A percentile compares a stretch with the other conserved stretches of the same genome.
phyloP scores from a whole-genome alignment of 768 basidiomycete species.

The Amanita exitialis region DNA sequence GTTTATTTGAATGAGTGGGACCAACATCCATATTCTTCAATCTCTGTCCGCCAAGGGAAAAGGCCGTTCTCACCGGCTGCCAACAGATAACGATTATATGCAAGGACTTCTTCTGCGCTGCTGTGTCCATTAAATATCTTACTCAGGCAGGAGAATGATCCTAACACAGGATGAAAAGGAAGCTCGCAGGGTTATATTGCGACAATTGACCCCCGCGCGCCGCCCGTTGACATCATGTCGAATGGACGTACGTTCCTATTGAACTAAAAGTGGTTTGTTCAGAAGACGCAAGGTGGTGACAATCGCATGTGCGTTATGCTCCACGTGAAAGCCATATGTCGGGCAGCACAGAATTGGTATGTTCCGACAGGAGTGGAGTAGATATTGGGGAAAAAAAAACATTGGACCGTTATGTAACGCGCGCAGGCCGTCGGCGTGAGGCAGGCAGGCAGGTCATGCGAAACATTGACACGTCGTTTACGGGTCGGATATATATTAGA shows the following conservation, averaged over 20 bases:
- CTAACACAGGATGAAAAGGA: too few relatives aligned
- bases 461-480: neutral
- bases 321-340: too few relatives aligned
- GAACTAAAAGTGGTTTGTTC: too few relatives aligned
- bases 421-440: neutral
- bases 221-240: neutral
- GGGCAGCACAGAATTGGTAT: too few relatives aligned
- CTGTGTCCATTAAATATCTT: neutral
- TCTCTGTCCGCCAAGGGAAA: slow-evolving; percentile 2
- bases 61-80: slow-evolving; percentile 2
- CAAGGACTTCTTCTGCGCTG: neutral
- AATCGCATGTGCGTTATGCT: too few relatives aligned
- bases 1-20: slow-evolving; percentile 3
- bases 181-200: too few relatives aligned
- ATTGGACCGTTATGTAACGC: too few relatives aligned
- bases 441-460: neutral
- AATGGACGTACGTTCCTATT: too few relatives aligned
- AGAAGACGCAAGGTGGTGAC: too few relatives aligned
- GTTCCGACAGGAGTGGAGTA: too few relatives aligned
- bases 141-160: too few relatives aligned
- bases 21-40: slow-evolving; percentile 1
- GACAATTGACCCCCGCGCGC: neutral
- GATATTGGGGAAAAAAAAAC: too few relatives aligned
- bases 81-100: slow-evolving; percentile 1
- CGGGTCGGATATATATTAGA: neutral